phyloP scores from a whole-genome alignment of 345 rosid genomes.

The Aegle marmelos region DNA sequence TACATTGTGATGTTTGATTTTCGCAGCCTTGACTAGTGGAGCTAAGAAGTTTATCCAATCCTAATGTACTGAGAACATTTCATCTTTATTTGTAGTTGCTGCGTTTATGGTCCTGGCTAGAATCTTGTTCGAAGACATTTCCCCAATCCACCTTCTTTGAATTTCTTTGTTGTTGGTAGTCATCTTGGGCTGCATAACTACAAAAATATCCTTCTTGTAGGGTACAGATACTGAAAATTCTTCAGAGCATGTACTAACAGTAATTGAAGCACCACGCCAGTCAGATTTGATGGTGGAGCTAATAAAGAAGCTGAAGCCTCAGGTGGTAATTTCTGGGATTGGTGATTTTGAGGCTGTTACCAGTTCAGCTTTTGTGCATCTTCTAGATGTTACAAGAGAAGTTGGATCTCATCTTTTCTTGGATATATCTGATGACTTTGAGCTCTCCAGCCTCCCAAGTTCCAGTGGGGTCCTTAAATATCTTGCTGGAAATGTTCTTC shows the following conservation, averaged over 20 bases:
- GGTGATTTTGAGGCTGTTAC: slow-evolving; percentile 90
- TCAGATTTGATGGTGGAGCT: slow-evolving; percentile 90
- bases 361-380: slow-evolving; percentile 83
- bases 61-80: neutral
- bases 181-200: neutral
- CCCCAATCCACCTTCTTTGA: neutral
- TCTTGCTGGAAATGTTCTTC: slow-evolving; percentile 70
- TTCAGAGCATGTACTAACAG: slow-evolving; percentile 62
- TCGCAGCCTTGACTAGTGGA: neutral
- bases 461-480: slow-evolving; percentile 86
- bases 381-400: slow-evolving; percentile 73
- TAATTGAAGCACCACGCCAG: slow-evolving; percentile 89
- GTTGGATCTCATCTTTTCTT: slow-evolving; percentile 77
- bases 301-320: slow-evolving; percentile 89
- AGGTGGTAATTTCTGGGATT: slow-evolving; percentile 84
- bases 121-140: neutral
- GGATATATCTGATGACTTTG: slow-evolving; percentile 95
- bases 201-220: slow-evolving; percentile 30
- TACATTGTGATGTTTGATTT: neutral
- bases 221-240: slow-evolving; percentile 34
- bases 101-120: neutral
- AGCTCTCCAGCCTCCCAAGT: slow-evolving; percentile 89
- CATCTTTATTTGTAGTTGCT: neutral
- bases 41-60: neutral
- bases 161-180: neutral